These are phyloP conservation scores for Arxiozyma heterogenica DNA, from an alignment of 1,139 yeast species.

Conservation along the genomic window DNA sequence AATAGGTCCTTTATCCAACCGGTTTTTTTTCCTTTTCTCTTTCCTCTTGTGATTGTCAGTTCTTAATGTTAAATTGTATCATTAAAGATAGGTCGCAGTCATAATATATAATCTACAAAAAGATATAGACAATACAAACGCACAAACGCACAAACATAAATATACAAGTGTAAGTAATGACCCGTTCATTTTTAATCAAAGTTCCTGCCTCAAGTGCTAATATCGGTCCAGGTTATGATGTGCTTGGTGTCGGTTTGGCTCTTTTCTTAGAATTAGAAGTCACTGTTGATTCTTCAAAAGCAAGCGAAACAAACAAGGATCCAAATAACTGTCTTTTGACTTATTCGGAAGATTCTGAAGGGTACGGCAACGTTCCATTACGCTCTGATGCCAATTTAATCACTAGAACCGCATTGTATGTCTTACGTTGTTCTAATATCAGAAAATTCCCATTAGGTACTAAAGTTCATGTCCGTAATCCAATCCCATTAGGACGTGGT, in stretches of 20 bases:
- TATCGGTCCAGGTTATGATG: slow-evolving; percentile 98
- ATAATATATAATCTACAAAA: neutral
- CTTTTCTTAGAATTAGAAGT: slow-evolving; percentile 66
- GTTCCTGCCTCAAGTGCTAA: slow-evolving; percentile 98
- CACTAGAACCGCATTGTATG: slow-evolving; percentile 87
- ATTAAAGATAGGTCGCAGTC: neutral
- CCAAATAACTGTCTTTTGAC: slow-evolving; percentile 60
- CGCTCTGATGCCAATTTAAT: slow-evolving; percentile 70
- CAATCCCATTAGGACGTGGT: slow-evolving; percentile 94
- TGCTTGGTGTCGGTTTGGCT: slow-evolving; percentile 79
- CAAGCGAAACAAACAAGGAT: slow-evolving; percentile 43
- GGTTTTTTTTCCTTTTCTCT: neutral
- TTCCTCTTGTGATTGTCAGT: no score
- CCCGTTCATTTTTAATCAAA: slow-evolving; percentile 45
- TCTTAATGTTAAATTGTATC: no score
- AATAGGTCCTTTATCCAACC: neutral
- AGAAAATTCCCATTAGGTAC: slow-evolving; percentile 77
- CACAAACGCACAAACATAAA: no score
- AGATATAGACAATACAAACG: no score
- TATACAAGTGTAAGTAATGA: slow-evolving; percentile 20
- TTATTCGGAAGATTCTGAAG: slow-evolving; percentile 64
- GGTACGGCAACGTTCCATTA: slow-evolving; percentile 71
- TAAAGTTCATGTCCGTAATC: slow-evolving; percentile 70
- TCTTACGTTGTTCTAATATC: slow-evolving; percentile 71
- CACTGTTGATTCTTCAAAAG: slow-evolving; percentile 43